phyloP scores from a whole-genome alignment of 1,284 basidiomycete species.

The Taiwanofungus camphoratus region DNA sequence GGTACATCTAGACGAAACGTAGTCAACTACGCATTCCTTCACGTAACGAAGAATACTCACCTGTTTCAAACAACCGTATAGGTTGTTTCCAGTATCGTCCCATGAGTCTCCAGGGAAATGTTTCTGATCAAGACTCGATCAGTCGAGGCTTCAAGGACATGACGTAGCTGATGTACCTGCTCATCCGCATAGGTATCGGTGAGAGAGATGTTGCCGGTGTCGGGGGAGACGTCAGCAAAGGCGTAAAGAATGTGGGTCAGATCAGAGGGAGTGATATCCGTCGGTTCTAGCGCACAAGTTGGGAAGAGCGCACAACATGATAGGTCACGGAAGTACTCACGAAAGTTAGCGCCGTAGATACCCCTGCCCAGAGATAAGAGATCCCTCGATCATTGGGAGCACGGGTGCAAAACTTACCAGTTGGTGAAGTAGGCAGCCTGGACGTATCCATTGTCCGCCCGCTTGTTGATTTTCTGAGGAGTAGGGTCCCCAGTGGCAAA shows the following conservation, averaged over 20 bases:
- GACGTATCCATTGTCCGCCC: constrained; percentile 41
- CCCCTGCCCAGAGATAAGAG: constrained; percentile 40
- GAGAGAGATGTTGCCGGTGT: constrained; percentile 61
- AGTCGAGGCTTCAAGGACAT: no score
- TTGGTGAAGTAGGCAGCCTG: constrained; percentile 65
- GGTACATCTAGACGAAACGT: constrained; percentile 33
- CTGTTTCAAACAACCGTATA: constrained; percentile 87
- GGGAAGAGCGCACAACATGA: not conserved
- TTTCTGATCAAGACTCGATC: constrained; percentile 39
- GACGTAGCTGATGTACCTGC: constrained; percentile 46
- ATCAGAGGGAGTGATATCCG: constrained; percentile 48
- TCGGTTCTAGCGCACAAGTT: constrained; percentile 38
- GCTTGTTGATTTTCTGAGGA: constrained; percentile 39
- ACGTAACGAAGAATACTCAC: constrained; percentile 32
- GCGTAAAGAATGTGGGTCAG: constrained; percentile 79
- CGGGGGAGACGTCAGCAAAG: constrained; percentile 76
- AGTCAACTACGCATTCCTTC: not conserved
- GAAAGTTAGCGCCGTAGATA: constrained; percentile 79
- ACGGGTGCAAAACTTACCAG: constrained; percentile 34
- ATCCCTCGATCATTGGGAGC: not conserved
- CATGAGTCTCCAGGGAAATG: constrained; percentile 60
- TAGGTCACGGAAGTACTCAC: constrained; percentile 32
- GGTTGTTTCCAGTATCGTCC: constrained; percentile 62
- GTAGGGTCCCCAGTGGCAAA: constrained; percentile 35
- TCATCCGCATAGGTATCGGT: constrained; percentile 84